Evolutionary conservation across 2,329 filamentous ascomycete genomes (phyloP), one percentile per base, ranked within the genome.

Genomic region (Thielaviopsis punctulata): DNA sequence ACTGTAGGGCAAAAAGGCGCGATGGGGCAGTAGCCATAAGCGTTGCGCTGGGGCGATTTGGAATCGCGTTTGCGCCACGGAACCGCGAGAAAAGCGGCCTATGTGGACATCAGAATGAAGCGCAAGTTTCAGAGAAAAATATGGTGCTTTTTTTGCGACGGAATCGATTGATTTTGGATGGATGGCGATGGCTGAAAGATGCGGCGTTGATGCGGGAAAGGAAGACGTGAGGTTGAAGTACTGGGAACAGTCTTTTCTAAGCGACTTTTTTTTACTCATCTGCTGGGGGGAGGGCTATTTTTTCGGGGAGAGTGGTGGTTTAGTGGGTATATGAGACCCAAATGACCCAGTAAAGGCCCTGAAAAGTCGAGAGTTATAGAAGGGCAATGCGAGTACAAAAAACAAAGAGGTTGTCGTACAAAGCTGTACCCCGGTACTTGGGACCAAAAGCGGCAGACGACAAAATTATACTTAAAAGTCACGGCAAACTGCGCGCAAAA

Each of bases 181-280:
- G 53, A 27, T 48, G 49, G 53, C 45, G 53, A 55, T 55, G 53
- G 53, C 36, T 39, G 33, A 47, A 48, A 52, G 46, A 47, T 47
- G 63, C 64, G 62, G 63, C 61, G 64, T 69, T 73, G 73, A 70
- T 65, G 66, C 68, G 68, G 73, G 66, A 66, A 66, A 67, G 68
- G 66, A 64, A 72, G 69, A 69, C 68, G 66, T 76, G 74, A 77
- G 68, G 73, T 77, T 73, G 66, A 71, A 67, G 66, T 52, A 39
- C 36, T 41, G 7, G 13, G 36, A 41, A 19, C 4, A 15, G 36
- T 18, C 36, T 41, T 41, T 41, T 41, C n/a, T 41, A 15, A 41
- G 18, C n/a, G 15, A 18, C 36, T 41, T 15, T 41, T 41, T 18
- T 41, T n/a, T n/a, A n/a, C n/a, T n/a, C n/a, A n/a, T n/a, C n/a